phyloP scores from a whole-genome alignment of 106 monocot genomes.

The Platanthera zijinensis region DNA sequence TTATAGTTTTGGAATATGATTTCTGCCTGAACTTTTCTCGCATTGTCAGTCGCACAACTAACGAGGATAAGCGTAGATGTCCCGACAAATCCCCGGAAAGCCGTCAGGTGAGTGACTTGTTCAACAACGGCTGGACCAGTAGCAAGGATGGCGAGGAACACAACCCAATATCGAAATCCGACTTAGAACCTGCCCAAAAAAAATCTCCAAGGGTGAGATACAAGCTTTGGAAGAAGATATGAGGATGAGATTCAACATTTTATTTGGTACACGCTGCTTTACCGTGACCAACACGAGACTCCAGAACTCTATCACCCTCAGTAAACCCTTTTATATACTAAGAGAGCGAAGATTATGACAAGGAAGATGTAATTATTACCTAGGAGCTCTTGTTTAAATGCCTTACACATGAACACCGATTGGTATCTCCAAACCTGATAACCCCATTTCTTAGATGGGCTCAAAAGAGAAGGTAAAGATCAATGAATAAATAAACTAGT shows the following conservation, averaged over 20 bases:
- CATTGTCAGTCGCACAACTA: constrained; percentile 94
- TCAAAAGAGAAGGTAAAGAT: too few relatives aligned
- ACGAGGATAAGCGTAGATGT: constrained; percentile 95
- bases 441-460: too few relatives aligned
- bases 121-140: constrained; percentile 83
- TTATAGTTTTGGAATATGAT: constrained; percentile 97
- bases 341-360: too few relatives aligned
- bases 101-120: constrained; percentile 83
- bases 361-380: too few relatives aligned
- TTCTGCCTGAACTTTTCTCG: constrained; percentile 94
- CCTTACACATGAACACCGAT: too few relatives aligned
- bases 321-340: too few relatives aligned
- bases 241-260: background rate
- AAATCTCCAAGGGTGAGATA: background rate
- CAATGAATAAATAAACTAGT: too few relatives aligned
- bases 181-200: constrained; percentile 57
- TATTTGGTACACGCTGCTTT: too few relatives aligned
- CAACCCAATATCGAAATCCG: constrained; percentile 94
- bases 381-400: too few relatives aligned
- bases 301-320: too few relatives aligned
- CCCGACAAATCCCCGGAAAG: constrained; percentile 93
- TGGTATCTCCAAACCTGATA: too few relatives aligned
- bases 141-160: constrained; percentile 89
- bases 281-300: too few relatives aligned
- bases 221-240: background rate